Evolutionary conservation across 2,329 filamentous ascomycete genomes (phyloP).

Genomic region (Neocucurbitaria cava): DNA sequence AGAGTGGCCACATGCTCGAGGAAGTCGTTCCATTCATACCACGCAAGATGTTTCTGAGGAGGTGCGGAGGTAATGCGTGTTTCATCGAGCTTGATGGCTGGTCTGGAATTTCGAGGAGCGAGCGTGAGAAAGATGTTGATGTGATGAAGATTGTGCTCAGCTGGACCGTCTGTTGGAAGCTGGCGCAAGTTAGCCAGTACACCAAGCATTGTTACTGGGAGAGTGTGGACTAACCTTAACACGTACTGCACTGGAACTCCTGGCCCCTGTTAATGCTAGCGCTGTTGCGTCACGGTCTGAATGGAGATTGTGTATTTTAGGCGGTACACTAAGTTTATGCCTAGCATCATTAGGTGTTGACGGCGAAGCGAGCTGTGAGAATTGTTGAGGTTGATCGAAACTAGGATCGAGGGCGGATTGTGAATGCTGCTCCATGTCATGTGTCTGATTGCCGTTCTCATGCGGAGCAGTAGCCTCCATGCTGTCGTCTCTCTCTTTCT

Average conservation of each 20-base stretch:
- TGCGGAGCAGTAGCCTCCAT: conserved; percentile 22
- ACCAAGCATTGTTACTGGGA: neutral
- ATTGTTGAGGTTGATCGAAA: conserved; percentile 3
- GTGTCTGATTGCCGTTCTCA: neutral
- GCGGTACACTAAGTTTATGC: neutral
- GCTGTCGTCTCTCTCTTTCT: conserved; percentile 35
- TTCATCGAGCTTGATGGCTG: conserved; percentile 54
- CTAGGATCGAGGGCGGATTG: conserved; percentile 15
- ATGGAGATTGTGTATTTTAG: neutral
- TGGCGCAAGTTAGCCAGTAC: conserved; percentile 1
- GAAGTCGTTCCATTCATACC: conserved; percentile 30
- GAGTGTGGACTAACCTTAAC: conserved; percentile 1
- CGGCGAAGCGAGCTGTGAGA: conserved; percentile 4
- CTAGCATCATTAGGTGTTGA: neutral
- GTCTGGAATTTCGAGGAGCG: conserved; percentile 56
- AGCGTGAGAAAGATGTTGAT: conserved; percentile 69
- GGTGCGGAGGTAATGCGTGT: conserved; percentile 24
- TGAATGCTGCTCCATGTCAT: conserved; percentile 19
- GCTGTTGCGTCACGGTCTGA: neutral
- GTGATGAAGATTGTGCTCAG: conserved; percentile 43
- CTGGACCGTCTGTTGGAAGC: conserved; percentile 9
- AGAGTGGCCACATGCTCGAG: conserved; percentile 20
- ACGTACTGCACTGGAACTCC: neutral
- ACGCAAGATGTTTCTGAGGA: conserved; percentile 16
- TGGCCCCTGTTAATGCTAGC: neutral